Base-by-base conservation (phyloP, 441 rosid genomes). In the Arabidopsis lyrata region DNA sequence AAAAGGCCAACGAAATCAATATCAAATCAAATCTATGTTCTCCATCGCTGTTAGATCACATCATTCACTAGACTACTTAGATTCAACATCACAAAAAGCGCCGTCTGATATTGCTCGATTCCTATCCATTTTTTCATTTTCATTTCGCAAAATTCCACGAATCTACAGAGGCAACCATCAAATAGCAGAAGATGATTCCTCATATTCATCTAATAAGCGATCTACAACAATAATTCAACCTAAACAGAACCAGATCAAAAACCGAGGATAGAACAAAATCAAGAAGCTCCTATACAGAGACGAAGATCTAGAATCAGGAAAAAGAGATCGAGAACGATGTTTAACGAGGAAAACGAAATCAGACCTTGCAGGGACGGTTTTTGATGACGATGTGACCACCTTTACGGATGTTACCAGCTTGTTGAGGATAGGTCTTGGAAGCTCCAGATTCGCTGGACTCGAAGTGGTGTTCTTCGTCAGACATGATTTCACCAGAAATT, bases 381-480 rank as follows among this genome's bases (percentile, higher is more conserved):
- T 93, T 93, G 83, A 93, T 91, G 83, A 91, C 96, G 81, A 93
- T 87, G 84, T 88, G 84, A 29, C 95, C 97, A 78, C 82, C 88
- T 78, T 91, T 93, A 60, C 97, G 96, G 77, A 93, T 91, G 77
- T 95, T 83, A 16, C 97, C 97, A 13, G 95, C 98, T 55, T 90
- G 95, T 82, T 86, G 93, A 7, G 97, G 97, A 8, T 63, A 94
- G 29, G 98, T 93, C 73, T 91, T 90, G 71, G 97, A 93, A 60
- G 96, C 97, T 49, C 96, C 96, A 35, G 96, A 90, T 63, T 91
- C 97, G 67, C 88, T 88, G 0, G 98, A 89, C 86, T 93, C 98
- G 63, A 93, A 93, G 68, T 91, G 97, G 70, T 94, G 98, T 88
- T 94, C 97, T 57, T 91, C 96, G 89, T 94, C 97, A 35, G 96